phyloP scores from a whole-genome alignment of 139 green algal species.

The Yamagishiella unicocca region DNA sequence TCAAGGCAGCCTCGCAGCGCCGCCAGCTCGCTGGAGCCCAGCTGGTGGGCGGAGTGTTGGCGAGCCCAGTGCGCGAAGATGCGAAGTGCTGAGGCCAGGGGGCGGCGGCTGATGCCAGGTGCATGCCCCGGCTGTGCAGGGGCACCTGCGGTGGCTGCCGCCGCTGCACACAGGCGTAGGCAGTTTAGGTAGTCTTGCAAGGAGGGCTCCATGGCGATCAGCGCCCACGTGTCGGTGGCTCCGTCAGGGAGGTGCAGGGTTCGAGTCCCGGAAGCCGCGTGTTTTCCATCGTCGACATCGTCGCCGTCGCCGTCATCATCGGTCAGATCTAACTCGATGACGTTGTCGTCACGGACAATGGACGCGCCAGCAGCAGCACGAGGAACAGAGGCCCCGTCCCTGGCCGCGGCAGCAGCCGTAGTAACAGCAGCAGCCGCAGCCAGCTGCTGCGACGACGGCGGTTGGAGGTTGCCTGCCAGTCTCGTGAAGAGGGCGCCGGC shows the following conservation, averaged over 20 bases:
- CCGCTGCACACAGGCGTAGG: background rate
- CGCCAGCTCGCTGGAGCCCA: background rate
- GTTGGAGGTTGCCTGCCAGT: background rate
- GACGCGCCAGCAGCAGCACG: background rate
- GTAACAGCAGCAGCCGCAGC: background rate
- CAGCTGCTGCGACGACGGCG: background rate
- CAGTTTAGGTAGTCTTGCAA: background rate
- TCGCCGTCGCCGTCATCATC: background rate
- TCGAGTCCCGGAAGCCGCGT: no score
- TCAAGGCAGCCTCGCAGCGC: background rate
- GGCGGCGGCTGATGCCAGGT: background rate
- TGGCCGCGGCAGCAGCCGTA: background rate
- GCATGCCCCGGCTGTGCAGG: background rate
- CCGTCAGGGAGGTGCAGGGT: no score
- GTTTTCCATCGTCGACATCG: background rate
- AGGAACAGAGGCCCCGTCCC: background rate
- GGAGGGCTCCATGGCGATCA: background rate
- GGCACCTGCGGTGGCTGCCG: background rate
- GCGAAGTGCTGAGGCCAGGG: background rate
- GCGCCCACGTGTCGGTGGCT: no score
- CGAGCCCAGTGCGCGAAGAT: constrained; percentile 21
- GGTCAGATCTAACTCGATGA: constrained; percentile 25
- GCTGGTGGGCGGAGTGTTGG: background rate
- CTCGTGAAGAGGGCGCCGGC: constrained; percentile 8
- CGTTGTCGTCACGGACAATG: constrained; percentile 24